Base-by-base conservation (phyloP, 305 asterid species). In the Caryopteris hybrid region DNA sequence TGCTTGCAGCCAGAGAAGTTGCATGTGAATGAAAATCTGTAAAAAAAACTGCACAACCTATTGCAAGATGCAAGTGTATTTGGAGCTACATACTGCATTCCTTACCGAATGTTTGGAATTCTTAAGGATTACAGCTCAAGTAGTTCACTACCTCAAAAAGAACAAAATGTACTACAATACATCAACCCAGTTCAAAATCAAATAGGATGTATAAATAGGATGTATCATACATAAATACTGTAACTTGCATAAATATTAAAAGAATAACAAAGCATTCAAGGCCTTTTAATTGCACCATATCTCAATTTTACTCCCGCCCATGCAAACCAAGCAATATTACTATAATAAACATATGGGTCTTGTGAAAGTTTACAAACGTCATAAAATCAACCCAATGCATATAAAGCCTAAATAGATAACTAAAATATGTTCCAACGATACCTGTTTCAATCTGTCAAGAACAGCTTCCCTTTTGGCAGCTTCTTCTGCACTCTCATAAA, bases 401-500 rank as follows among this genome's bases (percentile, higher is more conserved):
- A 23, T 22, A 33, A 29, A 13, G 41, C 36, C 62, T 22, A 59
- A 29, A 39, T 11, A 38, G 21, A 18, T 25, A 53, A 48, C 16
- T n/a, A n/a, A n/a, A 69, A 52, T 21, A 3, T 59, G 13, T 42
- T 9, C 20, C n/a, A 64, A 27, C 16, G 0, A 41, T 76, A 91
- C 99, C 92, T 85, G 91, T 67, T 79, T 84, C 36, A 94, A 91
- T 39, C 89, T 84, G 48, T 62, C 69, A 39, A 89, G 87, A 48
- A 94, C 95, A 23, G 75, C 80, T 69, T 86, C 91, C 68, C 99
- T 86, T 80, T 81, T 90, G 61, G 77, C 83, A 76, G 86, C 80
- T 60, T 91, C 96, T 61, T 84, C 96, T 0, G 65, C 79, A 66
- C 93, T 89, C 80, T 94, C 97, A 71, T 87, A 86, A 11, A 94